Conservation (phyloP, 257 asterid species). For the Verbena officinalis region DNA sequence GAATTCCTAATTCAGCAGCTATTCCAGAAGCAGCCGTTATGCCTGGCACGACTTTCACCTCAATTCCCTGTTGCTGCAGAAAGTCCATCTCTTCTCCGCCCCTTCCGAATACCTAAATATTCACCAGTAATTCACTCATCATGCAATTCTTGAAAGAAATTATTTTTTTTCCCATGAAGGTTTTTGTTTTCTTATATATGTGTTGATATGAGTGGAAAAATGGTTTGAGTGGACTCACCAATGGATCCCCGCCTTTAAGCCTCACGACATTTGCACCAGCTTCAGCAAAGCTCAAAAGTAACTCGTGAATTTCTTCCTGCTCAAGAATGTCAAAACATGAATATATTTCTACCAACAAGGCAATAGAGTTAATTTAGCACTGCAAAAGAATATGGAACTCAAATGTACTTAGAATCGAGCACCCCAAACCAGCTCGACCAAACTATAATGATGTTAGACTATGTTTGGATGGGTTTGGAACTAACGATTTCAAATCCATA, state of each 20-base stretch:
- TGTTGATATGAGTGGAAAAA: background rate
- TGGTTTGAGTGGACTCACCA: slow-evolving; percentile 50
- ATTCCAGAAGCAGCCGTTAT: slow-evolving; percentile 99
- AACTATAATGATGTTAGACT: too few relatives aligned
- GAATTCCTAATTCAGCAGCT: slow-evolving; percentile 95
- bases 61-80: slow-evolving; percentile 83
- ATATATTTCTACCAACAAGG: slow-evolving; percentile 6
- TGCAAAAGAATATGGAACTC: slow-evolving; percentile 12
- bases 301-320: slow-evolving; percentile 96
- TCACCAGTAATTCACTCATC: slow-evolving; percentile 28
- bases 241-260: slow-evolving; percentile 98
- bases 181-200: background rate
- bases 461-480: too few relatives aligned
- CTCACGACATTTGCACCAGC: slow-evolving; percentile 96
- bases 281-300: slow-evolving; percentile 95
- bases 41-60: slow-evolving; percentile 91
- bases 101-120: slow-evolving; percentile 84
- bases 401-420: too few relatives aligned
- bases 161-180: background rate
- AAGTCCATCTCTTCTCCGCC: slow-evolving; percentile 99
- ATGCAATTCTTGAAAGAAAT: too few relatives aligned
- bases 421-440: too few relatives aligned
- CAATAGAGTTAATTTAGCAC: background rate
- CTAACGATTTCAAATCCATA: too few relatives aligned
- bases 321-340: slow-evolving; percentile 28